Percentiles rank a stretch among this genome's conserved stretches.
Evolutionary conservation across 208 protist genomes (phyloP).

Genomic region (Balamuthia mandrillaris): DNA sequence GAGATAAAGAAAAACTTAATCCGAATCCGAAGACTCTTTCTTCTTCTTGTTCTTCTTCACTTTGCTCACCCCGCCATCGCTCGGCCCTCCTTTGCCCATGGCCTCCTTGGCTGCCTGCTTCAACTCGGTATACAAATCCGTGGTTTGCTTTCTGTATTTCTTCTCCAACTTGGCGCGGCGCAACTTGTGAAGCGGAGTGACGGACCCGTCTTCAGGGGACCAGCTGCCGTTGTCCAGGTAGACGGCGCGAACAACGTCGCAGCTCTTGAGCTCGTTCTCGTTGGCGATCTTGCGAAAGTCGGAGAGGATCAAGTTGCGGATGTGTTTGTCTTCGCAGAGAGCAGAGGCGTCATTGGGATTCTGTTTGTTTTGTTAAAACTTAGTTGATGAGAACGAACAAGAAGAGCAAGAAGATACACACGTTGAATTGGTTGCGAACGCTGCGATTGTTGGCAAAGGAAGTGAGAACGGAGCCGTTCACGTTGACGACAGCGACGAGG

Average conservation of each 20-base stretch:
- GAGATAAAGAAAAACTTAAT: too few relatives aligned
- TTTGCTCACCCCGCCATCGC: too few relatives aligned
- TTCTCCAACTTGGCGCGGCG: background rate
- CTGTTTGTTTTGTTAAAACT: too few relatives aligned
- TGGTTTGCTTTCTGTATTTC: background rate
- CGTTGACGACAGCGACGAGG: conserved; percentile 20
- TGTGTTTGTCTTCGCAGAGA: background rate
- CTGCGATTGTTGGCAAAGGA: too few relatives aligned
- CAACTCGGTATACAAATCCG: background rate
- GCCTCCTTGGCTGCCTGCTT: background rate
- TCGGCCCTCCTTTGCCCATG: too few relatives aligned
- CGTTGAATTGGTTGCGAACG: too few relatives aligned
- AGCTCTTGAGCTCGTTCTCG: background rate
- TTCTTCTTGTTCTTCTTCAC: too few relatives aligned
- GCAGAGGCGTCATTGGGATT: background rate
- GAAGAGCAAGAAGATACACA: too few relatives aligned
- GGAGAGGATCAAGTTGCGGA: background rate
- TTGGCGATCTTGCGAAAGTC: conserved; percentile 8
- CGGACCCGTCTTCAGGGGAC: background rate
- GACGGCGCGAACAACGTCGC: conserved; percentile 10
- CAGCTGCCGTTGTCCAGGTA: conserved; percentile 18
- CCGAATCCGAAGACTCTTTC: too few relatives aligned
- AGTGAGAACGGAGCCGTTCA: too few relatives aligned
- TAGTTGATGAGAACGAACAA: too few relatives aligned
- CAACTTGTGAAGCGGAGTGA: background rate